Evolutionary conservation across 805 yeast genomes (phyloP), one percentile per base, ranked within the genome.

Genomic region (Starmerella tilneyi): DNA sequence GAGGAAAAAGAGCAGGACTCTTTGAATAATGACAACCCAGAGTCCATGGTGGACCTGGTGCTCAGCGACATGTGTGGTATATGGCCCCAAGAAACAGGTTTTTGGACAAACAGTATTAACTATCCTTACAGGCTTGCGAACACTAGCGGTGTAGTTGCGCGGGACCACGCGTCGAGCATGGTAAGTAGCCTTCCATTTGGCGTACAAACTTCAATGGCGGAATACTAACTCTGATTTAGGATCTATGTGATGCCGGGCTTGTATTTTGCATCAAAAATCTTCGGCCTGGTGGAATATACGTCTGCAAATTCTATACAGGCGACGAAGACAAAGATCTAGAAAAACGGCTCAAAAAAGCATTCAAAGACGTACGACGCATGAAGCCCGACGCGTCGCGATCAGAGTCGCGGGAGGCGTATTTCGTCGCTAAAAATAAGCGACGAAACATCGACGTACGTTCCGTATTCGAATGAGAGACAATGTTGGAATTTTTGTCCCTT

Each of bases 41-140:
- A 55, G 47, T 73, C 36, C 28, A 13, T 40, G 11, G 73, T 81
- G 38, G 88, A 82, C 65, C 65, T 81, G 19, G 75, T 82, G 40
- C 57, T 82, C 43, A 81, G 89, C 67, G 94, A 83, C 68, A 82
- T 82, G 94, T 81, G 81, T 71, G 89, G 71, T 60, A 81, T 67
- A 45, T 51, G 54, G 51, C 68, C 74, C 41, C 78, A 74, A 55
- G 60, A 61, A 24, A 57, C 66, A 20, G 76, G 76, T 5, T 75
- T 65, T 59, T 69, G 75, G 72, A 70, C 68, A 59, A 67, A 75
- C 64, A 74, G 81, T 71, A 76, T 84, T 79, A 80, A 79, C 78
- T 74, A 73, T 45, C 77, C 94, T 38, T 81, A 78, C 65, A 89
- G 96, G 97, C 81, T 89, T 83, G 83, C 85, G 39, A 89, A 89